Base-by-base conservation (phyloP, 2,329 filamentous ascomycete species). In the Fusarium praegraminearum region DNA sequence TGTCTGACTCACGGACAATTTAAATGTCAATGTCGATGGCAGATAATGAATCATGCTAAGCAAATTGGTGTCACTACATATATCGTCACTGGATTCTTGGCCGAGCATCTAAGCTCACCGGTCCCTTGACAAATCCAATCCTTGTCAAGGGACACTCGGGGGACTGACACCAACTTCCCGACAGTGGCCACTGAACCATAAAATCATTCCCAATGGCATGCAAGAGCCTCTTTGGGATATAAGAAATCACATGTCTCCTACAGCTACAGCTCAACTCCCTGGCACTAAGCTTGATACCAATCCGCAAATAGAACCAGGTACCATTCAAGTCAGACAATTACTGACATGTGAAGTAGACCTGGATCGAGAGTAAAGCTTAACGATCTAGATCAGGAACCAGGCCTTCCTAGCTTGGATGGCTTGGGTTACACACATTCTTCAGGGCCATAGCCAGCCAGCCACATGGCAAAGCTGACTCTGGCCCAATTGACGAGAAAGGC, bases 301-400 rank as follows among this genome's bases (percentile, higher is more conserved):
- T 40, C 62, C 62, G 49, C 57, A 66, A 62, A 56, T 67, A 69
- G 61, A 60, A 62, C 56, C 62, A 70, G 62, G 67, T 46, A 57
- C 66, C 62, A 20, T 13, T 35, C 43, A 32, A 26, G 46, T 54
- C 51, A 65, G 46, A 57, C 66, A 66, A 46, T 35, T 55, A 53
- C 57, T 69, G 67, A 70, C 67, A 69, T 69, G 67, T 69, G 67
- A 69, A 69, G 56, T 50, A 62, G 62, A 50, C 65, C 40, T 11
- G 49, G 55, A 69, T 69, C 55, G 61, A 70, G 67, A 50, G 51
- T 13, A 46, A 51, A 67, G 47, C 59, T 50, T 35, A 43, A 46
- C 41, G 50, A 70, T 70, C 67, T 67, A 70, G 51, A 63, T 70
- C 57, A 67, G 45, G 57, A 64, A 70, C 59, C 57, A 38, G 18